A percentile compares a stretch with the other conserved stretches of the same genome.
Evolutionary conservation across 371 early-diverging fungal genomes (phyloP).

Genomic region (Encephalitozoon cuniculi): DNA sequence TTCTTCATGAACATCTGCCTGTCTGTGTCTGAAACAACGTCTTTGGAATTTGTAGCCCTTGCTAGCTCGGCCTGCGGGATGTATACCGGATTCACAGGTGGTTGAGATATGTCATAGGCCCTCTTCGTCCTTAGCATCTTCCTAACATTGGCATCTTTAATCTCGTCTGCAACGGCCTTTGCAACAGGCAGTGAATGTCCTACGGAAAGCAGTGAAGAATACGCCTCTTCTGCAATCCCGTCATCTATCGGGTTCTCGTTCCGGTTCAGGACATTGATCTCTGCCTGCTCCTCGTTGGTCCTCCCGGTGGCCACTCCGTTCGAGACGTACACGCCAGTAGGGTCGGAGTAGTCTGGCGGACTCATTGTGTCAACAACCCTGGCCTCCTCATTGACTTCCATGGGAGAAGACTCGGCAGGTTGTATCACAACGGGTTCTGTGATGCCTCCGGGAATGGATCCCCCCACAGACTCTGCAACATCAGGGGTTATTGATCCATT

Average conservation of each 20-base stretch:
- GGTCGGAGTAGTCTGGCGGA: not conserved
- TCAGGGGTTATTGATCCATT: not conserved
- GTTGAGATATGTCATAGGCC: not conserved
- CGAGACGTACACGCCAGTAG: not conserved
- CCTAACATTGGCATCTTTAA: not conserved
- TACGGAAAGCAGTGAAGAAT: not conserved
- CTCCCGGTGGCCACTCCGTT: not conserved
- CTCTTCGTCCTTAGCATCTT: not conserved
- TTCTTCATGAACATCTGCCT: not conserved
- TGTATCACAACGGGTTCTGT: too few relatives aligned
- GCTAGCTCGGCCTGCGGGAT: slow-evolving; percentile 9
- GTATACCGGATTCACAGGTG: not conserved
- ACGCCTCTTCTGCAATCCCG: not conserved
- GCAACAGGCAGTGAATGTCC: not conserved
- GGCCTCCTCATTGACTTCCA: not conserved
- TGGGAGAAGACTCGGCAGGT: too few relatives aligned
- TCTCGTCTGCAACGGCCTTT: not conserved
- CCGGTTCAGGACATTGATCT: not conserved
- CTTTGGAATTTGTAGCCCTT: not conserved
- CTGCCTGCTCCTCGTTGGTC: not conserved
- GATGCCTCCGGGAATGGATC: not conserved
- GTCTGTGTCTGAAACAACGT: not conserved
- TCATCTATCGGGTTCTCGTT: not conserved
- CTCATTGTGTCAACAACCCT: not conserved
- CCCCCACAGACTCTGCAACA: not conserved